Base-by-base conservation (phyloP, 208 protist genomes). In the Trypanosoma boissoni region DNA sequence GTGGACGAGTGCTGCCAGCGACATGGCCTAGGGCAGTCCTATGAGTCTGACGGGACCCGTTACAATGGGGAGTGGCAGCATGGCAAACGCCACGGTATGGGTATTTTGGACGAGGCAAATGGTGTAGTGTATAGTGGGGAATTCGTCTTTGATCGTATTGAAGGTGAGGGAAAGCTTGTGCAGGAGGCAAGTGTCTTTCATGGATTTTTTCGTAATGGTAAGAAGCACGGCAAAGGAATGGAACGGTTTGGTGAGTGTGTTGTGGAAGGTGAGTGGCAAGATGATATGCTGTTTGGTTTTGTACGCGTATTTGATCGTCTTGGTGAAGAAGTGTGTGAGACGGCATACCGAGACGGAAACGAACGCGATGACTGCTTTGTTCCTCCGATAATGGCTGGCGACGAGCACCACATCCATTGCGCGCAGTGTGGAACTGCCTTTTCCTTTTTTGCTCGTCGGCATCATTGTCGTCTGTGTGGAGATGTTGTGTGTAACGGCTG, bases 381-480 rank as follows among this genome's bases (percentile, higher is more conserved):
- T 1, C 57, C 63, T n/a, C 79, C 78, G 7, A 18, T 86, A 6
- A 80, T 87, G 80, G 64, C 88, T 37, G 71, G 86, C 21, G 92
- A 98, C 74, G 49, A 49, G 8, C 65, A 81, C 16, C 61, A 62
- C 1, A 37, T 53, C 8, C 53, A 58, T 39, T 98, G 95, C 64
- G 78, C 70, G 26, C 66, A 91, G 50, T 98, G 95, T 64, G 44
- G 63, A 43, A 61, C 53, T 0, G 31, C 68, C 20, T 98, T 98
- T 67, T 75, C 58, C 23, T 64, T 96, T 18, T 91, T 98, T 45
- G 67, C 86, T 1, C 68, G 81, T 2, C 81, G 88, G 12, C 88
- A 95, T 65, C 95, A 98, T 68, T 98, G 95, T 72, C 85, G 95
- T 23, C 58, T 96, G 21, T 98, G 95, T 68, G 95, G 95, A 1